Base-by-base conservation (phyloP, 208 protist species). In the Cochliopodium minus region DNA sequence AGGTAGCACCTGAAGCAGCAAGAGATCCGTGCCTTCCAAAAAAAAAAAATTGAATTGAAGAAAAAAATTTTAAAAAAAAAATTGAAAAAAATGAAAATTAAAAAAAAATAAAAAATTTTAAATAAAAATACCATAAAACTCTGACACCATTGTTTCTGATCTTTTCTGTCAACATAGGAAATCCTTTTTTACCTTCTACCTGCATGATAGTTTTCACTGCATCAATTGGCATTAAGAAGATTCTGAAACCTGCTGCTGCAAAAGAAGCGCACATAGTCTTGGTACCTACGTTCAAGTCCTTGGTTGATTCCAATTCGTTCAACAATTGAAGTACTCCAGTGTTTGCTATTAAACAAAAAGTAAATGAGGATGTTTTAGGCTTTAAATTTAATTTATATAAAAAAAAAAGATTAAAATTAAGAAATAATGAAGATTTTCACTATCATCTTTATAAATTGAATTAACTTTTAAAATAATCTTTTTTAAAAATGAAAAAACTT, bases 181-280 rank as follows among this genome's bases (percentile, higher is more conserved):
- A n/a, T 9, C 65, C 73, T 6, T 67, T 17, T 9, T 15, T 6
- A 20, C 73, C 73, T 56, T 79, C 56, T 13, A 66, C 25, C 45
- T 74, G 69, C 62, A 74, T 64, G 10, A 65, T 74, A 20, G 74
- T 80, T 61, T 81, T 81, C 35, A 57, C 7, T 17, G 73, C 71
- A 57, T 81, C 76, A 36, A 81, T 64, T 28, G 76, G 76, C 63
- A 66, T 81, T 20, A 77, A 61, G 38, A 67, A 34, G 15, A 81
- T 65, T 33, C 76, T 55, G 36, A 59, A 81, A 28, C 38, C 22
- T 17, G 71, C 72, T 4, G 70, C 72, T 2, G 70, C 39, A 23
- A 36, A 64, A 5, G 64, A 73, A 2, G 76, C 70, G 26, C 22
- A n/a, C 26, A 69, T 48, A 10, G 76, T 78, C 56, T 79, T 79